These are phyloP conservation scores for Trichomonascaceae sp. DNA, from an alignment of 1,139 yeast species.

Conservation along the genomic window DNA sequence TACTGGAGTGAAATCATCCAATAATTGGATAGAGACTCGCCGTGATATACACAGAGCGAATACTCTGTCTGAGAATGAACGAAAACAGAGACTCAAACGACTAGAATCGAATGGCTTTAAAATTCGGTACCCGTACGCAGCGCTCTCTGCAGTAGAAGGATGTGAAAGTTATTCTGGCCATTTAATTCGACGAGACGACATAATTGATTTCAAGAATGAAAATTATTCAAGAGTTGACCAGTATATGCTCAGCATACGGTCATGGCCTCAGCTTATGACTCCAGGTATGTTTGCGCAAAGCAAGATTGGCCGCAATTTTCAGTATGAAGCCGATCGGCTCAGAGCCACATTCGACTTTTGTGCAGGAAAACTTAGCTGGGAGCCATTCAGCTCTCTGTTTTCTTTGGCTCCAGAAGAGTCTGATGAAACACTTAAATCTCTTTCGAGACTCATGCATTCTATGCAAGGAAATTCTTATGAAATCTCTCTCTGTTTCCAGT, in stretches of 20 bases:
- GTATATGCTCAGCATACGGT: constrained; percentile 24
- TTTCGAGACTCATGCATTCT: constrained; percentile 33
- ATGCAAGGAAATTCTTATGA: constrained; percentile 62
- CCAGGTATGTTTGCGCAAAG: constrained; percentile 45
- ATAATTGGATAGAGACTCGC: constrained; percentile 45
- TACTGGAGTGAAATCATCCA: constrained; percentile 8
- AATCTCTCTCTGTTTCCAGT: constrained; percentile 67
- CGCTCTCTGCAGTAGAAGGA: constrained; percentile 24
- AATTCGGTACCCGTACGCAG: constrained; percentile 55
- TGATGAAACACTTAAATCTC: constrained; percentile 17
- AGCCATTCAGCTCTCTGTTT: constrained; percentile 15
- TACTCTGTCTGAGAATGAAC: constrained; percentile 64
- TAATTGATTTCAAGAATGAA: constrained; percentile 20
- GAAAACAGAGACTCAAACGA: constrained; percentile 60
- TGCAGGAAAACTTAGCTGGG: constrained; percentile 44
- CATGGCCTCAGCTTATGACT: constrained; percentile 36
- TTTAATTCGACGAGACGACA: constrained; percentile 20
- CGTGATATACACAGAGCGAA: constrained; percentile 70
- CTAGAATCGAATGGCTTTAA: constrained; percentile 61
- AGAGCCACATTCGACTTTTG: constrained; percentile 59
- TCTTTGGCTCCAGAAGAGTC: constrained; percentile 20
- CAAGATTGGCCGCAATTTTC: constrained; percentile 40
- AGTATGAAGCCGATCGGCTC: constrained; percentile 46
- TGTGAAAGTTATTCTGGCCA: constrained; percentile 23
- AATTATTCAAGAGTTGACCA: constrained; percentile 29